Base-by-base conservation (phyloP, 495 filamentous ascomycete species). In the Aspergillus carlsbadensis region DNA sequence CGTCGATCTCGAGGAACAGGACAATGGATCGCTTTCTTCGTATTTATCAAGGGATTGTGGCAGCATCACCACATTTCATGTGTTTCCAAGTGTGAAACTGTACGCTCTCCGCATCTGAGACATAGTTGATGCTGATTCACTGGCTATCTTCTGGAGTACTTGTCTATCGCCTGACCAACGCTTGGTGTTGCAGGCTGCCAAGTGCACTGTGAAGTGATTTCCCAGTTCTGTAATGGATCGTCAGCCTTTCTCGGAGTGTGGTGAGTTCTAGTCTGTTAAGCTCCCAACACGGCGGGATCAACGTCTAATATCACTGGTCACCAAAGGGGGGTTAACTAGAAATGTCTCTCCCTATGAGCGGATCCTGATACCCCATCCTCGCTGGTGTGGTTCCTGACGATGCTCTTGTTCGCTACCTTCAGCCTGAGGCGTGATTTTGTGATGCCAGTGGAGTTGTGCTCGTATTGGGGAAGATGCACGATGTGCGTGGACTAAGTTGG, bases 1-100 rank as follows among this genome's bases (percentile, higher is more conserved):
- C 33, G 40, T 45, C 46, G 39, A 52, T 61, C 53, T n/a, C 15
- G 53, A 29, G 26, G 46, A 42, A 41, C 2, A 22, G 41, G 5
- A 24, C 18, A 29, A 8, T 3, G 26, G 4, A 29, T 29, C 4
- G 3, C 8, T 29, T 8, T 29, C 26, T 29, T 29, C 26, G 26
- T 4, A 3, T 8, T 29, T 29, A 3, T 29, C 8, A 29, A 29
- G 26, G 26, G 26, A 29, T 8, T 29, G 8, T 29, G 26, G 8
- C 26, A 29, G 8, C 26, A 3, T 3, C 8, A 4, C 26, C 26
- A 4, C 8, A 29, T 29, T 29, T 29, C 26, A 48, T 18, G 15
- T 48, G 18, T 39, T 24, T 51, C 48, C 33, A 37, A 21, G 5
- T 34, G 22, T 10, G 29, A 24, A 22, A 39, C 15, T 24, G 17